Evolutionary conservation across 306 rosid species (phyloP).

Genomic region (Trichosanthes cucumerina): DNA sequence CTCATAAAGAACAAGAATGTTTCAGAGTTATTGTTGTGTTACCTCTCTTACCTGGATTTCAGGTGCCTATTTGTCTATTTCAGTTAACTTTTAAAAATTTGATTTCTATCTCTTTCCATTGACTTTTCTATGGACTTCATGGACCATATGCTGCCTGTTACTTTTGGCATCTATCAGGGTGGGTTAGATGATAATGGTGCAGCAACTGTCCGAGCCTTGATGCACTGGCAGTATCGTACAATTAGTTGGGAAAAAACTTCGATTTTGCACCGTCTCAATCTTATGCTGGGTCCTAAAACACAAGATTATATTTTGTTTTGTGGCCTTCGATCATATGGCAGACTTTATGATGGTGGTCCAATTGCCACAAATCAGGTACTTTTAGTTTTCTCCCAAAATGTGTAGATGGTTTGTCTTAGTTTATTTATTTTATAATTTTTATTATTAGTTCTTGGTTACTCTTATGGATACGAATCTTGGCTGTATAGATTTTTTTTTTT

Average conservation of each 20-base stretch:
- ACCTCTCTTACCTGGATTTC: slow-evolving; percentile 44
- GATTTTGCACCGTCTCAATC: slow-evolving; percentile 28
- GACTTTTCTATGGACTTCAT: not conserved
- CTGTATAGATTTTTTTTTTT: no score
- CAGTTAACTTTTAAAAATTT: not conserved
- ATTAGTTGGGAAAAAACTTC: slow-evolving; percentile 37
- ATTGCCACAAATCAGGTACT: slow-evolving; percentile 42
- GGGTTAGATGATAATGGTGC: slow-evolving; percentile 41
- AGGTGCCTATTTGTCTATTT: slow-evolving; percentile 17
- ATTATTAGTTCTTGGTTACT: not conserved
- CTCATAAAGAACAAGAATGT: slow-evolving; percentile 30
- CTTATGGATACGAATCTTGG: not conserved
- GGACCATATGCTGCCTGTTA: not conserved
- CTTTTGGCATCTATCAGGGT: slow-evolving; percentile 20
- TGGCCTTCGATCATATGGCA: slow-evolving; percentile 39
- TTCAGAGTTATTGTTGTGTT: slow-evolving; percentile 33
- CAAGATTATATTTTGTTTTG: slow-evolving; percentile 37
- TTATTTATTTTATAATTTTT: not conserved
- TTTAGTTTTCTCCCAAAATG: not conserved
- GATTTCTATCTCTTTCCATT: not conserved
- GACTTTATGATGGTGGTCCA: slow-evolving; percentile 36
- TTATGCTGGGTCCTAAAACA: slow-evolving; percentile 26
- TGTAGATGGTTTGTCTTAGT: not conserved
- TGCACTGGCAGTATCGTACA: slow-evolving; percentile 46
- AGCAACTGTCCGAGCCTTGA: slow-evolving; percentile 43